Base-by-base conservation (phyloP, 352 stramenopile species). In the Thalassiosira ordinaria region DNA sequence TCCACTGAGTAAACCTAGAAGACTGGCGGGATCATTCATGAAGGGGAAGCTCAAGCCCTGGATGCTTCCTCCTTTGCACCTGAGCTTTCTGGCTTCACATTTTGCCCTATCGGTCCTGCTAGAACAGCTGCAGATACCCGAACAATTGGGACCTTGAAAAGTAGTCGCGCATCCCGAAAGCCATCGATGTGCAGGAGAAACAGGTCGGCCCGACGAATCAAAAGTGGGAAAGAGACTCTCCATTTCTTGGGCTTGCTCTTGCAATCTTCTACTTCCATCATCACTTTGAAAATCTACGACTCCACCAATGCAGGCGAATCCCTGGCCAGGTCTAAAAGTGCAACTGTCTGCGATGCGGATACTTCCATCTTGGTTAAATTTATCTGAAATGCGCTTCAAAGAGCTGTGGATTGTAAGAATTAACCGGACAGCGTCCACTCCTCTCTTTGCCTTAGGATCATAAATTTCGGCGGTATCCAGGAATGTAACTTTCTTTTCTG, bases 21-120 rank as follows among this genome's bases (percentile, higher is more conserved):
- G n/a, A 33, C 9, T 46, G 11, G 41, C 46, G 11, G 53, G 53
- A 68, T 75, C 53, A 1, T 18, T 31, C n/a, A 75, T 18, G 29
- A 66, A 68, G 11, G 66, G 66, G 27, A 75, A 75, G 2, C n/a
- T 61, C 18, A 75, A 18, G 1, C 66, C 66, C n/a, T 67, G 18
- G 2, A 41, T 33, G n/a, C 18, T 47, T 6, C 3, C 2, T 14
- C 8, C 66, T 29, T 59, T 57, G 46, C 66, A 75, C 18, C 29
- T 37, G 0, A 75, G 5, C 13, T 68, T 27, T 27, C 29, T 44
- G 11, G 27, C 29, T n/a, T 16, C 1, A 16, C 53, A 62, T 6
- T 27, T 24, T 2, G 53, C 27, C 1, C 6, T 62, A 11, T 6
- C 14, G 44, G 18, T 26, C 14, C 41, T 61, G 2, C 13, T 46